These are phyloP conservation scores for Aspergillus novoparasiticus DNA, from an alignment of 2,329 filamentous ascomycete genomes.

Conservation along the genomic window DNA sequence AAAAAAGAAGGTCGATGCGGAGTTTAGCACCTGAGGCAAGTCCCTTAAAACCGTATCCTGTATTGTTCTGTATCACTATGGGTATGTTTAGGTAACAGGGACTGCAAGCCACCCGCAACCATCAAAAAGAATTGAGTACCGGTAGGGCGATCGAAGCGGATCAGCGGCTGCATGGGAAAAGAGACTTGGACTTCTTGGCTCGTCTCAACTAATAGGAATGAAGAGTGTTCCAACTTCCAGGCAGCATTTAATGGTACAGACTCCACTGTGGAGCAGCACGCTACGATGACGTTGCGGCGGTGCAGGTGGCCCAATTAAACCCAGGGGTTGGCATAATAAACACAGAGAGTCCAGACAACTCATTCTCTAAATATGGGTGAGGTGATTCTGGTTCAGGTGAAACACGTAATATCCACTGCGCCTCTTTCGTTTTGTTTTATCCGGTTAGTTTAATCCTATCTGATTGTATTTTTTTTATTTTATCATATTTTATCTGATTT, in stretches of 20 bases:
- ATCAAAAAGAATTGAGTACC: not conserved
- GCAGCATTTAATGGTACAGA: no score
- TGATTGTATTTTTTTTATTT: no score
- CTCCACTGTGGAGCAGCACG: not conserved
- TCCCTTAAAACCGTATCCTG: not conserved
- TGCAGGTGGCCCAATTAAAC: not conserved
- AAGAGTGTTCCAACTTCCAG: no score
- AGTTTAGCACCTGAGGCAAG: not conserved
- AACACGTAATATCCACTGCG: not conserved
- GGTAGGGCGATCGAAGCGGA: not conserved
- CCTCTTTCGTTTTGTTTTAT: no score
- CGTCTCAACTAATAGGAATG: not conserved
- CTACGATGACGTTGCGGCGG: slow-evolving; percentile 2
- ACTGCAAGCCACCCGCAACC: not conserved
- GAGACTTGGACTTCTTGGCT: not conserved
- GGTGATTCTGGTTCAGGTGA: not conserved
- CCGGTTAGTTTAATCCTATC: no score
- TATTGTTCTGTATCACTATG: not conserved
- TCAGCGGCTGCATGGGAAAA: not conserved
- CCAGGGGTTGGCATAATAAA: not conserved
- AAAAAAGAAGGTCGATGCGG: not conserved
- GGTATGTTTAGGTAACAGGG: not conserved
- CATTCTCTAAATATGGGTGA: not conserved
- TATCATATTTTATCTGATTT: no score
- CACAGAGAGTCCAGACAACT: not conserved